A percentile compares a stretch with the other conserved stretches of the same genome.
These are phyloP conservation scores for Phialophora expanda DNA, from an alignment of 2,329 filamentous ascomycete species.

Conservation along the genomic window DNA sequence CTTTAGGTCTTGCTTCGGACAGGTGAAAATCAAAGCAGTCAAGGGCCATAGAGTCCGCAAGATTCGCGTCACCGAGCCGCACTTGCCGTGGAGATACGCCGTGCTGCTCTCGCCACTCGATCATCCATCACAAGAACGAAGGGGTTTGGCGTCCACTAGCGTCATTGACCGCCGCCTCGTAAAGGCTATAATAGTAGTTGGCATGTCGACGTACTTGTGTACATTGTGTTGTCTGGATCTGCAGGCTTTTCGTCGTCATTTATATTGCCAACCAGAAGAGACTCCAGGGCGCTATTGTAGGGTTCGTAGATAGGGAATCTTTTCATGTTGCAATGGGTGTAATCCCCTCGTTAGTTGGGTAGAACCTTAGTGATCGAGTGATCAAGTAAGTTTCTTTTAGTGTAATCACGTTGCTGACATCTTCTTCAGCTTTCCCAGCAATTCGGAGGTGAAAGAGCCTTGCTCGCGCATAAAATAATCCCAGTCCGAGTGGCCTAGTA, in stretches of 20 bases:
- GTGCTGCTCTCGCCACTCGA: too few species aligned
- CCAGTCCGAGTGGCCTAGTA: conserved; percentile 10
- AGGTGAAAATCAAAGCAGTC: too few species aligned
- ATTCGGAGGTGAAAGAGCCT: conserved; percentile 6
- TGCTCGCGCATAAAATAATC: conserved; percentile 8
- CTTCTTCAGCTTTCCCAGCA: conserved; percentile 9
- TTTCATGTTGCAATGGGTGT: not conserved
- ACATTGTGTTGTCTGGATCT: not conserved
- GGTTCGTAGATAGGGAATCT: not conserved
- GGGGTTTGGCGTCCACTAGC: too few species aligned
- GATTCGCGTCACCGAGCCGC: too few species aligned
- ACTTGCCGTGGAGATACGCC: too few species aligned
- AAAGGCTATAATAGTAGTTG: not conserved
- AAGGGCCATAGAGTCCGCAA: too few species aligned
- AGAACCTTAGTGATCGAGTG: not conserved
- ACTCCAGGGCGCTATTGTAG: not conserved
- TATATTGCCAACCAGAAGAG: not conserved
- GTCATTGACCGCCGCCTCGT: too few species aligned
- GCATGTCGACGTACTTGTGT: not conserved
- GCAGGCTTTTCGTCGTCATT: not conserved
- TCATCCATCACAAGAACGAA: too few species aligned
- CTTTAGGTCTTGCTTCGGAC: too few species aligned
- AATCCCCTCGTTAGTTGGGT: not conserved
- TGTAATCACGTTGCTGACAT: not conserved
- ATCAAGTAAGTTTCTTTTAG: not conserved